Evolutionary conservation across 257 asterid species (phyloP).

Genomic region (Rauvolfia tetraphylla): DNA sequence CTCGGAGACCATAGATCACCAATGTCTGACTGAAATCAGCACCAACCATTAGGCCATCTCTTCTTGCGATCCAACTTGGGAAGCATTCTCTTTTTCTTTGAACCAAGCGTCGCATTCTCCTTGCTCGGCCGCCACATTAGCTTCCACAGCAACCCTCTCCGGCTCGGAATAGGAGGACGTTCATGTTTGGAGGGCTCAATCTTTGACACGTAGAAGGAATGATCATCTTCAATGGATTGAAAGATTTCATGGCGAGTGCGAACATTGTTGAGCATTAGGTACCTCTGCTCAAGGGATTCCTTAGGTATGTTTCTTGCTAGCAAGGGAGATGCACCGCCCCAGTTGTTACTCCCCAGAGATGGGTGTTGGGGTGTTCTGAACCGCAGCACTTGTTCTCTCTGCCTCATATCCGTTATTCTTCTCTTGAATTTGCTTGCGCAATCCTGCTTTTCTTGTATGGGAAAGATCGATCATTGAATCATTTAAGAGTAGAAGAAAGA

Average conservation of each 20-base stretch:
- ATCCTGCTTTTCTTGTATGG: not conserved
- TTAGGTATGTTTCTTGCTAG: constrained; percentile 58
- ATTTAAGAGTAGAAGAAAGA: not conserved
- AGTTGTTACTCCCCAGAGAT: constrained; percentile 47
- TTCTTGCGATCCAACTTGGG: constrained; percentile 43
- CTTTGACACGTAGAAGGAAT: constrained; percentile 24
- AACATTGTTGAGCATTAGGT: constrained; percentile 33
- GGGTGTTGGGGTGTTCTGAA: constrained; percentile 78
- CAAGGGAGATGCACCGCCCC: constrained; percentile 87
- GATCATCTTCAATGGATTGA: constrained; percentile 23
- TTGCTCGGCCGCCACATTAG: constrained; percentile 36
- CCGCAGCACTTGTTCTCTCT: constrained; percentile 8
- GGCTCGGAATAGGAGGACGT: constrained; percentile 16
- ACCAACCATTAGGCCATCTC: constrained; percentile 87
- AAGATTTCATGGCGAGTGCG: constrained; percentile 44
- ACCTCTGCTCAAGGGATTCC: constrained; percentile 59
- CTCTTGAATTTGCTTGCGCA: not conserved
- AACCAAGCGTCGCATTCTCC: constrained; percentile 8
- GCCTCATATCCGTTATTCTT: constrained; percentile 15
- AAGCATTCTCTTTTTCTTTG: constrained; percentile 28
- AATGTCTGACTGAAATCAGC: constrained; percentile 23
- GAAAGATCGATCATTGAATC: not conserved
- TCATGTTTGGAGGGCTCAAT: constrained; percentile 21
- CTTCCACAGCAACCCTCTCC: constrained; percentile 36
- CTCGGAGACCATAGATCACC: not conserved